Evolutionary conservation across 805 yeast genomes (phyloP), one percentile per base, ranked within the genome.

Genomic region (Candida ulmi): DNA sequence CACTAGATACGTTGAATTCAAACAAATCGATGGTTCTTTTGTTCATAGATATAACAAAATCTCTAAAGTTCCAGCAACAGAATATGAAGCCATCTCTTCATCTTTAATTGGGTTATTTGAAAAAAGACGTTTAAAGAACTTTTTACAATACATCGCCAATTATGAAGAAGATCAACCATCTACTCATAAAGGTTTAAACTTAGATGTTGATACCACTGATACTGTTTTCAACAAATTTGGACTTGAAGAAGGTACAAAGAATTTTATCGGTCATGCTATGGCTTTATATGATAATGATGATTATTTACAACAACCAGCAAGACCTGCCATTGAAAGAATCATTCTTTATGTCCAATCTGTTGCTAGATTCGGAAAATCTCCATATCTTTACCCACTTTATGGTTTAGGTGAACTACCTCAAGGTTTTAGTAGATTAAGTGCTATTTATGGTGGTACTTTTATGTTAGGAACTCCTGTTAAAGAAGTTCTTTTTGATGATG

Each of bases 321-420:
- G 96, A 57, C 96, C 88, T 58, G 81, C 96, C 9, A 77, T 83
- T 53, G 93, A 91, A 60, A 74, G 98, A 62, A 78, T 93, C 40
- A 63, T 85, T 37, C 72, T 93, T 44, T 93, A 93, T 57, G 82
- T 87, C 35, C 87, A 86, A 52, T 85, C 95, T 12, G 95, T 93
- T 44, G 93, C 96, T 23, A 80, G 93, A 54, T 93, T 85, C 63
- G 98, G 99, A 42, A 90, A 90, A 65, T 86, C 96, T 8, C 99
- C 99, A 11, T 93, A 93, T 61, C 75, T 93, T 45, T 93, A 93
- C 60, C 99, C 99, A 35, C 70, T 91, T 55, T 93, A 93, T 58
- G 99, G 99, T 8, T 74, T 93, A 42, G 99, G 99, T 38, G 99
- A 93, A 64, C 72, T 93, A 44, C 99, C 99, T n/a, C 99, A 93